phyloP scores from a whole-genome alignment of 768 basidiomycete species.

The Tulasnella sp. region DNA sequence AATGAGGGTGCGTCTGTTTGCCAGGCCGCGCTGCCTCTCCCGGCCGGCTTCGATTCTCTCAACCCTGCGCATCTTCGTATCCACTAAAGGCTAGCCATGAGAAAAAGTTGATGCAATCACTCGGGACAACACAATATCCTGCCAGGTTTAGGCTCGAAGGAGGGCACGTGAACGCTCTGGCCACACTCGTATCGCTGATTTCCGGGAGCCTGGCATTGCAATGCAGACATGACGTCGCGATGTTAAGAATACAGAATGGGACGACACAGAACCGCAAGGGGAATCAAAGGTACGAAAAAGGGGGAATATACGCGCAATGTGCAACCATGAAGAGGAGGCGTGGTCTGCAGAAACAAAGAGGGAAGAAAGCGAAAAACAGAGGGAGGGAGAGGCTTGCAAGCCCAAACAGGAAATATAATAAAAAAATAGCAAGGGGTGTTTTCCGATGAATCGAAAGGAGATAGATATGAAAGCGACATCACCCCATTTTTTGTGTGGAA shows the following conservation, averaged over 20 bases:
- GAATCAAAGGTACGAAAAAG: background rate
- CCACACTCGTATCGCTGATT: background rate
- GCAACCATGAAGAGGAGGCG: background rate
- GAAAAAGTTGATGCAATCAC: background rate
- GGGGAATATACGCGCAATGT: background rate
- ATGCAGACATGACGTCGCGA: background rate
- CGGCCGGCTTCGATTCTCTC: background rate
- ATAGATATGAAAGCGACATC: background rate
- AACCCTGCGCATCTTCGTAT: background rate
- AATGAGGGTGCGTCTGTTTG: background rate
- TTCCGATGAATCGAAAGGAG: background rate
- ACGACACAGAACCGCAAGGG: background rate
- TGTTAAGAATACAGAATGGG: background rate
- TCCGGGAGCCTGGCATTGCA: background rate
- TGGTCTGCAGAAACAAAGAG: background rate
- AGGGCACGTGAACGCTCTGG: background rate
- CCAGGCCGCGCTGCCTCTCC: background rate
- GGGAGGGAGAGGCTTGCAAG: background rate
- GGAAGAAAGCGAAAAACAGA: background rate
- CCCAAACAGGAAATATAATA: background rate
- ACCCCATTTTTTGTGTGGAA: background rate
- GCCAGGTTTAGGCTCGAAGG: background rate
- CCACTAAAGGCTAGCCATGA: background rate
- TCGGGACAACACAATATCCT: background rate
- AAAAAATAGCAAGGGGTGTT: background rate